A percentile compares a stretch with the other conserved stretches of the same genome.
Conservation (phyloP, 2,329 filamentous ascomycete genomes). For the Pezicula carpinea region DNA sequence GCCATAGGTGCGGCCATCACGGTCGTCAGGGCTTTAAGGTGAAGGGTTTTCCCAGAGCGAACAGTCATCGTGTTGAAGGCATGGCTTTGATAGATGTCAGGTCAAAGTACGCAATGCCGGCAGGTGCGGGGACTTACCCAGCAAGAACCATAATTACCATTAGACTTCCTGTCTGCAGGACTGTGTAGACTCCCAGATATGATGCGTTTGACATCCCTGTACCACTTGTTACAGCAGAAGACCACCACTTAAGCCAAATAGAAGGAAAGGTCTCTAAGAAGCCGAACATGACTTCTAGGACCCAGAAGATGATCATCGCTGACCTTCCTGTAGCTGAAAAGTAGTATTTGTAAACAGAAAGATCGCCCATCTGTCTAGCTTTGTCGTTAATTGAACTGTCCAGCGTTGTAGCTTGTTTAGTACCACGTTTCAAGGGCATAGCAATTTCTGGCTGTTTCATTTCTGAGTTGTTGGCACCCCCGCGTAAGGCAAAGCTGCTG, state of each 20-base stretch:
- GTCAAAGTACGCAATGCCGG: no score
- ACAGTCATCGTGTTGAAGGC: not conserved
- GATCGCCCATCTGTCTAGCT: slow-evolving; percentile 8
- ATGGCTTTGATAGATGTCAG: not conserved
- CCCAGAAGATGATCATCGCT: slow-evolving; percentile 14
- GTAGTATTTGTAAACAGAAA: slow-evolving; percentile 14
- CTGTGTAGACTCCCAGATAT: slow-evolving; percentile 16
- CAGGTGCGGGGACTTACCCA: not conserved
- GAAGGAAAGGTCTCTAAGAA: slow-evolving; percentile 22
- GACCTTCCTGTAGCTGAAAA: slow-evolving; percentile 13
- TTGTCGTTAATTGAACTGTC: not conserved
- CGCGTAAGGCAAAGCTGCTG: slow-evolving; percentile 11
- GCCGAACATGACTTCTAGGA: slow-evolving; percentile 15
- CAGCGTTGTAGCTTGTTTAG: not conserved
- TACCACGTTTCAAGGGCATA: no score
- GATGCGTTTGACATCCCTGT: slow-evolving; percentile 12
- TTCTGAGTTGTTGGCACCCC: not conserved
- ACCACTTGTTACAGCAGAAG: slow-evolving; percentile 14
- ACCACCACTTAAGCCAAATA: slow-evolving; percentile 29
- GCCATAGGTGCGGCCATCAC: slow-evolving; percentile 5
- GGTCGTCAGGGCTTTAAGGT: not conserved
- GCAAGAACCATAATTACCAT: not conserved
- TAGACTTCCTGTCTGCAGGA: not conserved
- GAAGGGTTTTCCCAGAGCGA: not conserved
- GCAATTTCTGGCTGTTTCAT: not conserved